Evolutionary conservation across 176 grass and related monocot genomes (phyloP).

Genomic region (Saccharum officinarum): DNA sequence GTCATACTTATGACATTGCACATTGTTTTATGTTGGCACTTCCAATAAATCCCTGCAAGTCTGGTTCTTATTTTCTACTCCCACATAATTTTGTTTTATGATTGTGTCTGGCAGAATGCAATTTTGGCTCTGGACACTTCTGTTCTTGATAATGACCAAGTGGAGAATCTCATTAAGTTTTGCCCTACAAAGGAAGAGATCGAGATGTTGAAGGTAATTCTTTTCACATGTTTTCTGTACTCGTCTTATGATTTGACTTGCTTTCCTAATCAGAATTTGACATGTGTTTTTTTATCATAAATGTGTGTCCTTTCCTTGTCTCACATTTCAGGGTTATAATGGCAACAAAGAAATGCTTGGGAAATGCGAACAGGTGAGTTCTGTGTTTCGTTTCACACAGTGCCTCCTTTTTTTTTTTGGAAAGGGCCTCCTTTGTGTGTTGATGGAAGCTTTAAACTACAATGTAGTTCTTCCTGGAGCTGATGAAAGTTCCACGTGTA

Average conservation of each 20-base stretch:
- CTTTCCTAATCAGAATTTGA: conserved; percentile 12
- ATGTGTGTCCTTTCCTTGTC: not conserved
- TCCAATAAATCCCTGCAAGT: not conserved
- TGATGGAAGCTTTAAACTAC: conserved; percentile 36
- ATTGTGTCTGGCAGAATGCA: conserved; percentile 59
- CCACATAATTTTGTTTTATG: conserved; percentile 35
- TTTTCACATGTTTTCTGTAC: conserved; percentile 20
- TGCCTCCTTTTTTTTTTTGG: not conserved
- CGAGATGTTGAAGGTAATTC: conserved; percentile 88
- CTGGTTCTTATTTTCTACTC: not conserved
- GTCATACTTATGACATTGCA: conserved; percentile 14
- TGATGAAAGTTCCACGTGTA: conserved; percentile 96
- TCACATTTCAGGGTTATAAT: conserved; percentile 60
- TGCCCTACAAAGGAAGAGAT: conserved; percentile 98
- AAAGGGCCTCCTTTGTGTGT: not conserved
- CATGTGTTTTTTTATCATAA: conserved; percentile 25
- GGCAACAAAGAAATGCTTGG: conserved; percentile 96
- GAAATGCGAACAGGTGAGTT: conserved; percentile 93
- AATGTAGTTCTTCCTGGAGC: conserved; percentile 89
- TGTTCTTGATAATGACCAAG: conserved; percentile 94
- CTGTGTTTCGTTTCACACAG: conserved; percentile 28
- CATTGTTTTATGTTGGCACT: not conserved
- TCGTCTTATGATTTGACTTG: conserved; percentile 15
- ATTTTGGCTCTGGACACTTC: conserved; percentile 84
- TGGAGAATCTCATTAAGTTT: conserved; percentile 99